phyloP scores from a whole-genome alignment of 805 yeast species.

The Hanseniaspora nectarophila region DNA sequence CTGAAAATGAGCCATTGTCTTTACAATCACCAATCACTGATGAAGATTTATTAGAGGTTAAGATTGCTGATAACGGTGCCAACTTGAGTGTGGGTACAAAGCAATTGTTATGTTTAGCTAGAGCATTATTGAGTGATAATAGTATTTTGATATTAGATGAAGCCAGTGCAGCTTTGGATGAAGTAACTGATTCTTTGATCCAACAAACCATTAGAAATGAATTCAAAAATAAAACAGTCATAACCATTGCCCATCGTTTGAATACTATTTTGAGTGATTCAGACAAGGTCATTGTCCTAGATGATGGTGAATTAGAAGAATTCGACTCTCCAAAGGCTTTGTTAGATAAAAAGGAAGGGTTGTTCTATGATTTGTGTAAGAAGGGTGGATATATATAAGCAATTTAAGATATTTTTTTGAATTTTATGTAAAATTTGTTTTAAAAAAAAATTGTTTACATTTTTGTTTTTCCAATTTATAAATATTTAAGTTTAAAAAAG shows the following conservation, averaged over 20 bases:
- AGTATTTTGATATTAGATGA: slow-evolving; percentile 73
- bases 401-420: no score
- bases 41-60: slow-evolving; percentile 32
- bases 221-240: slow-evolving; percentile 57
- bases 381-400: slow-evolving; percentile 13
- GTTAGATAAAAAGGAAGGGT: slow-evolving; percentile 34
- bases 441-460: not conserved
- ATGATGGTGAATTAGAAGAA: slow-evolving; percentile 51
- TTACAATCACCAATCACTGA: not conserved
- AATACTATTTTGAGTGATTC: slow-evolving; percentile 54
- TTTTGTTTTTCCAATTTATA: no score
- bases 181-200: slow-evolving; percentile 70
- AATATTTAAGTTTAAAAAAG: no score
- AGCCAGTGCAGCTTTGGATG: slow-evolving; percentile 72
- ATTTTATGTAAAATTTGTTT: no score
- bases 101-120: slow-evolving; percentile 63
- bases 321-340: slow-evolving; percentile 49
- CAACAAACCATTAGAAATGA: slow-evolving; percentile 61
- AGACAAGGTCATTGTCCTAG: slow-evolving; percentile 59
- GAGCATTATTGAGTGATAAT: slow-evolving; percentile 67
- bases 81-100: slow-evolving; percentile 63
- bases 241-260: slow-evolving; percentile 82
- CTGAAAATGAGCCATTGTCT: not conserved
- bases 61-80: slow-evolving; percentile 50
- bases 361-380: slow-evolving; percentile 44